These are phyloP conservation scores for Diutina ranongensis DNA, from an alignment of 1,139 yeast genomes.

Conservation along the genomic window DNA sequence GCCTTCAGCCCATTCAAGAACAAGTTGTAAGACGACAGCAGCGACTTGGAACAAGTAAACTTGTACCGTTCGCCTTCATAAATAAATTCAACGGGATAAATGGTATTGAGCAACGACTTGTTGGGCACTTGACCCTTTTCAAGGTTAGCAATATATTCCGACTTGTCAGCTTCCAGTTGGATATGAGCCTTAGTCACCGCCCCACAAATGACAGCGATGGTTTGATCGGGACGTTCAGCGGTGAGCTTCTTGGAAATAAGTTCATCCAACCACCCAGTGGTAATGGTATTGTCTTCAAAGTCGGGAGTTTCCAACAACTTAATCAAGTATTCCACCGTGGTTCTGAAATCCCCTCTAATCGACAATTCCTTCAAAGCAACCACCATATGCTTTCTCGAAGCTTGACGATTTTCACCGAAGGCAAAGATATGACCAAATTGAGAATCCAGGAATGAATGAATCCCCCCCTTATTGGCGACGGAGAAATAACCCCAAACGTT, in stretches of 20 bases:
- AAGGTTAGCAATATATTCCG: constrained; percentile 57
- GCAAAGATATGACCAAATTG: constrained; percentile 98
- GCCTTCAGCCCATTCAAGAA: constrained; percentile 90
- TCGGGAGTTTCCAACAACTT: constrained; percentile 93
- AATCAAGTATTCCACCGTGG: constrained; percentile 93
- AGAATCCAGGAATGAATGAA: constrained; percentile 94
- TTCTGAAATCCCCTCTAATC: constrained; percentile 88
- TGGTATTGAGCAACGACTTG: constrained; percentile 66
- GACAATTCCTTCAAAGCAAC: constrained; percentile 94
- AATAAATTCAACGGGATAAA: constrained; percentile 88
- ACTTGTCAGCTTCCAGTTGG: constrained; percentile 59
- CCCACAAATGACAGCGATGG: constrained; percentile 89
- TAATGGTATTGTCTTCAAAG: constrained; percentile 87
- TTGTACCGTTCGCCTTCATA: constrained; percentile 90
- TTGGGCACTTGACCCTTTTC: constrained; percentile 95
- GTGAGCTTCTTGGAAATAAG: constrained; percentile 86
- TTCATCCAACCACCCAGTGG: constrained; percentile 98
- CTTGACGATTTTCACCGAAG: constrained; percentile 96
- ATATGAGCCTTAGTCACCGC: constrained; percentile 92
- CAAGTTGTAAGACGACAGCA: constrained; percentile 71
- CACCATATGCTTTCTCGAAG: constrained; percentile 97
- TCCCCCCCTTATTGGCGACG: constrained; percentile 92
- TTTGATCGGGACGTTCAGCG: constrained; percentile 91
- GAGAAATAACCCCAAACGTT: constrained; percentile 99
- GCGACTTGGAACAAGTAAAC: constrained; percentile 90